Evolutionary conservation across 768 basidiomycete genomes (phyloP).

Genomic region (Tylopilus felleus): DNA sequence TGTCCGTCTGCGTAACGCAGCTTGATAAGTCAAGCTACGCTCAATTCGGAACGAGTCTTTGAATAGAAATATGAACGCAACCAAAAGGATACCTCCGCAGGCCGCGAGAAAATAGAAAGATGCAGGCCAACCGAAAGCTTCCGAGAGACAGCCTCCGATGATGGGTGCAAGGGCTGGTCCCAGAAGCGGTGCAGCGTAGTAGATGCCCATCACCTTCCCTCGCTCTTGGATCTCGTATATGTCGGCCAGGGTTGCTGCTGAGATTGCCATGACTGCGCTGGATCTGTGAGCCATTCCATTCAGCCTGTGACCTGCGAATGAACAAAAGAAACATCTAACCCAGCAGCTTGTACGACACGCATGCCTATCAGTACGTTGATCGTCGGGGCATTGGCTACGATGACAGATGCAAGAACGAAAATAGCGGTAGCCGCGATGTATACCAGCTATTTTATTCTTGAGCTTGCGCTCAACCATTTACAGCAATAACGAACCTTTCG

Average conservation of each 20-base stretch:
- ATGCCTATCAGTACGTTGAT: slow-evolving; percentile 62
- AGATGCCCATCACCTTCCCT: slow-evolving; percentile 78
- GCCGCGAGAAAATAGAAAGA: slow-evolving; percentile 81
- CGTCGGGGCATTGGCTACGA: slow-evolving; percentile 52
- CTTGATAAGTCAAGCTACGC: slow-evolving; percentile 77
- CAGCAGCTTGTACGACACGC: slow-evolving; percentile 64
- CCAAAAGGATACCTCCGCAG: slow-evolving; percentile 50
- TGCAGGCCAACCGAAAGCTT: slow-evolving; percentile 71
- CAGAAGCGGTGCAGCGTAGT: slow-evolving; percentile 75
- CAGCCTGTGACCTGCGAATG: neutral
- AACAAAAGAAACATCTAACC: slow-evolving; percentile 37
- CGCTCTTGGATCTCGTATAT: slow-evolving; percentile 73
- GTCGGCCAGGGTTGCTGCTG: slow-evolving; percentile 75
- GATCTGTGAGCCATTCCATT: slow-evolving; percentile 38
- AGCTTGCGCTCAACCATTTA: neutral
- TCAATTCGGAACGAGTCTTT: slow-evolving; percentile 81
- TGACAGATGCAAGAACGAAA: slow-evolving; percentile 52
- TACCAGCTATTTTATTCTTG: slow-evolving; percentile 38
- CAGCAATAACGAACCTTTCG: slow-evolving; percentile 48
- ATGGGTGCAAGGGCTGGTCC: slow-evolving; percentile 73
- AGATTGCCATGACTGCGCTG: slow-evolving; percentile 65
- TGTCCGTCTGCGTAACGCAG: slow-evolving; percentile 48
- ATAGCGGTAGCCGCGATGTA: slow-evolving; percentile 52
- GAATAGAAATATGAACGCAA: slow-evolving; percentile 65
- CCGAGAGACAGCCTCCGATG: slow-evolving; percentile 64